phyloP scores from a whole-genome alignment of 495 filamentous ascomycete species.

The Talaromyces borbonicus region DNA sequence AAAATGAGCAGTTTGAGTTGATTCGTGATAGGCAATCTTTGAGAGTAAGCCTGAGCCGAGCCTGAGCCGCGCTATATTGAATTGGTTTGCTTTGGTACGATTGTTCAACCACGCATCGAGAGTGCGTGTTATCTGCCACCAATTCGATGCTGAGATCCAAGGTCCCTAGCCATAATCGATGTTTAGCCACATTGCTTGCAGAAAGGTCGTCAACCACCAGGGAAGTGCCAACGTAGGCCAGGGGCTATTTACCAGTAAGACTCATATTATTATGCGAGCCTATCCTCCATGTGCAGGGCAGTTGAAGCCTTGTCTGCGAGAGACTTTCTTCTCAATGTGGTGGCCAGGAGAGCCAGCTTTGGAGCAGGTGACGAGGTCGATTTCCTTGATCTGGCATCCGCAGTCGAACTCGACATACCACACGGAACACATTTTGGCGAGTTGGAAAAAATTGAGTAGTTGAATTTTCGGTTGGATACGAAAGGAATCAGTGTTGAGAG shows the following conservation, averaged over 20 bases:
- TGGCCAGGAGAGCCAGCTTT: slow-evolving; percentile 26
- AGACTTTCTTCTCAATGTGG: slow-evolving; percentile 28
- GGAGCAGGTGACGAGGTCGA: slow-evolving; percentile 28
- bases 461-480: background rate
- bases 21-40: too few relatives aligned
- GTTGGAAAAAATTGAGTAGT: background rate
- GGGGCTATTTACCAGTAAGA: background rate
- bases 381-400: slow-evolving; percentile 28
- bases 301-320: slow-evolving; percentile 25
- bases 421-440: slow-evolving; percentile 28
- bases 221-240: too few relatives aligned
- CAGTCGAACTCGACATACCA: slow-evolving; percentile 37
- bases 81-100: too few relatives aligned
- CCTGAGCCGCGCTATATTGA: too few relatives aligned
- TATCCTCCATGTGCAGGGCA: slow-evolving; percentile 31
- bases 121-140: too few relatives aligned
- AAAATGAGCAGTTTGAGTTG: background rate
- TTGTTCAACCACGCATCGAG: too few relatives aligned
- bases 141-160: too few relatives aligned
- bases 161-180: too few relatives aligned
- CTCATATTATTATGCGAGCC: slow-evolving; percentile 2
- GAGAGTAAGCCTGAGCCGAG: too few relatives aligned
- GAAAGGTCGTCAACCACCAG: too few relatives aligned
- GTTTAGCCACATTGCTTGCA: too few relatives aligned
- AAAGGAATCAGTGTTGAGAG: slow-evolving; percentile 1